Evolutionary conservation across 1,284 basidiomycete species (phyloP).

Genomic region (Vanrija pseudolonga): DNA sequence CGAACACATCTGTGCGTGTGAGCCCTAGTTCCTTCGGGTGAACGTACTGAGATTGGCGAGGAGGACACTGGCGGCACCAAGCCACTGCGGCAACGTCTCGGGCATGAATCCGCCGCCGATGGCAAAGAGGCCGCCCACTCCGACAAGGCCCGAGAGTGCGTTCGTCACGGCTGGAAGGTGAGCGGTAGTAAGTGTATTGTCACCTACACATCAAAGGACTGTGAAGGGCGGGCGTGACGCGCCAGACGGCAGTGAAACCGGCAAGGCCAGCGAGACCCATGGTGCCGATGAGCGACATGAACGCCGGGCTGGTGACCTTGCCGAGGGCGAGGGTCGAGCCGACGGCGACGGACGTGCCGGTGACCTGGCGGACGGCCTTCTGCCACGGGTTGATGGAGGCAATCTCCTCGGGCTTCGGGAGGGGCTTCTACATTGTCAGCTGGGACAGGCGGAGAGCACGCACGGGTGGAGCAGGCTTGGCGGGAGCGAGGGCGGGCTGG

Average conservation of each 20-base stretch:
- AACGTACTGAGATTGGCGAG: slow-evolving; percentile 64
- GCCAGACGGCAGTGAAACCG: slow-evolving; percentile 82
- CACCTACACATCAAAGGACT: slow-evolving; percentile 50
- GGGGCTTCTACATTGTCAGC: slow-evolving; percentile 20
- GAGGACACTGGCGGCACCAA: slow-evolving; percentile 74
- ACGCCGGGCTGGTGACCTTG: slow-evolving; percentile 68
- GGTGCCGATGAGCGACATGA: slow-evolving; percentile 80
- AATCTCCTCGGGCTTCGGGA: slow-evolving; percentile 53
- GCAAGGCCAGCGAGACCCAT: slow-evolving; percentile 67
- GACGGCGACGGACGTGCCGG: slow-evolving; percentile 68
- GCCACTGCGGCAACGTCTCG: slow-evolving; percentile 67
- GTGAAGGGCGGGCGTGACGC: slow-evolving; percentile 75
- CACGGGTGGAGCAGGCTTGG: not conserved
- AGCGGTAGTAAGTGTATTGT: not conserved
- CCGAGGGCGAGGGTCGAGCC: slow-evolving; percentile 66
- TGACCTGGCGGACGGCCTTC: slow-evolving; percentile 67
- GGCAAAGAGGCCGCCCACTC: slow-evolving; percentile 76
- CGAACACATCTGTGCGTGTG: slow-evolving; percentile 58
- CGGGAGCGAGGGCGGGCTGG: too few relatives aligned
- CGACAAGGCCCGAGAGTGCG: slow-evolving; percentile 61
- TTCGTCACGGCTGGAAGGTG: slow-evolving; percentile 38
- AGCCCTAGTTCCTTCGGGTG: not conserved
- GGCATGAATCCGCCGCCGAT: slow-evolving; percentile 84
- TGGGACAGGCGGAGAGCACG: slow-evolving; percentile 48
- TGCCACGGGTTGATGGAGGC: slow-evolving; percentile 70